These are phyloP conservation scores for Lipomyces yamadae DNA, from an alignment of 805 yeast species.

Conservation along the genomic window DNA sequence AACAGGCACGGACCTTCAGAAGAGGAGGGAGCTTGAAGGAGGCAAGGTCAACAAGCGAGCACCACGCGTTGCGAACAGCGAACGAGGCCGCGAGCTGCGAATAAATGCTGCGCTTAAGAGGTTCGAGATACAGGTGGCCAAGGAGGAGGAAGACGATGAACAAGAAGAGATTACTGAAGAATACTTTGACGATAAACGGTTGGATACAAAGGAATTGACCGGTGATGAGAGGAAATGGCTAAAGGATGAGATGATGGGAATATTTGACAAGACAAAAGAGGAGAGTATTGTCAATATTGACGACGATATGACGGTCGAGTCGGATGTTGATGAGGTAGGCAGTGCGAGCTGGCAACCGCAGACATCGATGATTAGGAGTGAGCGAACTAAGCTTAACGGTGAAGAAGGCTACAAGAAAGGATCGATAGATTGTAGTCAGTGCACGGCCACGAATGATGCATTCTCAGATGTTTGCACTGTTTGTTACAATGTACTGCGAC, in stretches of 20 bases:
- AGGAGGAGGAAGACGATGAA: conserved; percentile 39
- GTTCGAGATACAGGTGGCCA: conserved; percentile 36
- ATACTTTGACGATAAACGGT: conserved; percentile 50
- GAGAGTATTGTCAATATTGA: conserved; percentile 16
- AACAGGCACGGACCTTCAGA: conserved; percentile 29
- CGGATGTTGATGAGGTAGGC: background rate
- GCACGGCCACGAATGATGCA: background rate
- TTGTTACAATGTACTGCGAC: background rate
- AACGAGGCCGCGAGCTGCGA: conserved; percentile 31
- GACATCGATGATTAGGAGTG: background rate
- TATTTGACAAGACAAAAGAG: conserved; percentile 16
- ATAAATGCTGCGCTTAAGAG: conserved; percentile 32
- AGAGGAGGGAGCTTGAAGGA: conserved; percentile 31
- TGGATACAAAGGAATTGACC: conserved; percentile 39
- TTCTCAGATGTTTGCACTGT: conserved; percentile 1
- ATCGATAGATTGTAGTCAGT: background rate
- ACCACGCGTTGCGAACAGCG: conserved; percentile 36
- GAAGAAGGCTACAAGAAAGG: background rate
- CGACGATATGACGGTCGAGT: background rate
- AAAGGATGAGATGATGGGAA: conserved; percentile 25
- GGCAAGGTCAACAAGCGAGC: conserved; percentile 29
- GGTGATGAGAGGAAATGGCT: conserved; percentile 32
- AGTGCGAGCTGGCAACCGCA: background rate
- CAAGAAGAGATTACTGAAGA: conserved; percentile 40
- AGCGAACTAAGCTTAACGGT: background rate